Base-by-base conservation (phyloP, 192 early-diverging fungal genomes). In the Coemansia sp. region DNA sequence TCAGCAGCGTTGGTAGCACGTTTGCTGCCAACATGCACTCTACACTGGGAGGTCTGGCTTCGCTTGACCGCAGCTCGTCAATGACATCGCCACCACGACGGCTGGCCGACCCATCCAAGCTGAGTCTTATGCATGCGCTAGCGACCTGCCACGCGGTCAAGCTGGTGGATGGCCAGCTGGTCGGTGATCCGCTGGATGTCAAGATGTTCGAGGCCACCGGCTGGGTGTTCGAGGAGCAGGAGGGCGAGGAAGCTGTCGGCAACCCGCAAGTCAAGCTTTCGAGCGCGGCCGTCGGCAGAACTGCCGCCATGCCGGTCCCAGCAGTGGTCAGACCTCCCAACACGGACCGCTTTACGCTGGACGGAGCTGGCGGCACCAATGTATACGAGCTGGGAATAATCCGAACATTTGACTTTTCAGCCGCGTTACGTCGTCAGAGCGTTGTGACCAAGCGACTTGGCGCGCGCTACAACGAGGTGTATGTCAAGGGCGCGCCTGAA, bases 401-500 rank as follows among this genome's bases (percentile, higher is more conserved):
- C 61, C 86, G 88, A 50, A 87, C 91, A 12, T 98, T 98, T 68
- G 98, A 99, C 69, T 99, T 99, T 85, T 88, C 91, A 3, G 92
- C 94, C 18, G 73, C 86, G 0, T 72, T 99, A 54, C 87, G 98
- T 25, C 85, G 98, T 18, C 96, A 97, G 92, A 89, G 89, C 64
- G 98, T 98, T 7, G 85, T 99, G 61, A 90, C 95, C 11, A 89
- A 89, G 77, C 86, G 85, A 5, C 69, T 92, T 14, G 81, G 85
- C 38, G 86, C 81, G 18, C 63, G 73, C 16, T 79, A 83, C 73
- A 83, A 76, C 68, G 76, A 83, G 58, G 89, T 95, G 6, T 99
- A 91, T 71, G 93, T 95, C 11, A 99, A 99, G 79, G 98, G 98
- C 6, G 98, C 98, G 3, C 98, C 98, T 4, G 98, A 99, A 74